Evolutionary conservation across 2,329 filamentous ascomycete genomes (phyloP).

Genomic region (Thermomyces lanuginosus): DNA sequence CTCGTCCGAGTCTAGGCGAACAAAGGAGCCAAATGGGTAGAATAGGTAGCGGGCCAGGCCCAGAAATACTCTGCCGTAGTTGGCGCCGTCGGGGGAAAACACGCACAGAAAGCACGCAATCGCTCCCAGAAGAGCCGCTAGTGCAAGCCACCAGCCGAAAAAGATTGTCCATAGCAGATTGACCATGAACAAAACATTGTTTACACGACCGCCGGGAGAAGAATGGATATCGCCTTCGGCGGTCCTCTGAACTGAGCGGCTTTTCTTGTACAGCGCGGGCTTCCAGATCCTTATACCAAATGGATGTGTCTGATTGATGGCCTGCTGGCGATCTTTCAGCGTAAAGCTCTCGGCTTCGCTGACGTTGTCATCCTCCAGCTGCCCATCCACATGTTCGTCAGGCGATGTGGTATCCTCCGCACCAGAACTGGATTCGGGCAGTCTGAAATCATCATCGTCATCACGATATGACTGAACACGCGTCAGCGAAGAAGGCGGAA

Average conservation of each 20-base stretch:
- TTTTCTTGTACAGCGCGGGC: constrained; percentile 94
- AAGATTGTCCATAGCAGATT: constrained; percentile 80
- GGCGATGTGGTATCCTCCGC: constrained; percentile 10
- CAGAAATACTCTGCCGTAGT: constrained; percentile 73
- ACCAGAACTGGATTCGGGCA: constrained; percentile 16
- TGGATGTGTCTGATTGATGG: constrained; percentile 96
- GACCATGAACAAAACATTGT: constrained; percentile 67
- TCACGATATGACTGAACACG: constrained; percentile 24
- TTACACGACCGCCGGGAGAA: constrained; percentile 73
- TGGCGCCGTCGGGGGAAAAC: constrained; percentile 60
- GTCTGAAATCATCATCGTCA: constrained; percentile 21
- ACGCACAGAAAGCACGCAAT: constrained; percentile 64
- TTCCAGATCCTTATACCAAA: constrained; percentile 99
- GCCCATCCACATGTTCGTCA: constrained; percentile 9
- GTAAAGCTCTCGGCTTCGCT: constrained; percentile 98
- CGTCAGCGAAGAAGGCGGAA: constrained; percentile 16
- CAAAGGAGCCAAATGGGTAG: constrained; percentile 94
- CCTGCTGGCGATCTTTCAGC: constrained; percentile 86
- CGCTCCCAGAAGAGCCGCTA: constrained; percentile 58
- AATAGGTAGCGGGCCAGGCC: constrained; percentile 75
- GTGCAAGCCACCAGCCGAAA: constrained; percentile 92
- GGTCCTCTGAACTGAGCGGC: constrained; percentile 85
- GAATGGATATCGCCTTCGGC: constrained; percentile 97
- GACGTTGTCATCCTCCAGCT: constrained; percentile 27
- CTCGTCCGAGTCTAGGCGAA: constrained; percentile 84